A percentile compares a stretch with the other conserved stretches of the same genome.
Conservation (phyloP, 371 early-diverging fungal species). For the Mortierella sp. region DNA sequence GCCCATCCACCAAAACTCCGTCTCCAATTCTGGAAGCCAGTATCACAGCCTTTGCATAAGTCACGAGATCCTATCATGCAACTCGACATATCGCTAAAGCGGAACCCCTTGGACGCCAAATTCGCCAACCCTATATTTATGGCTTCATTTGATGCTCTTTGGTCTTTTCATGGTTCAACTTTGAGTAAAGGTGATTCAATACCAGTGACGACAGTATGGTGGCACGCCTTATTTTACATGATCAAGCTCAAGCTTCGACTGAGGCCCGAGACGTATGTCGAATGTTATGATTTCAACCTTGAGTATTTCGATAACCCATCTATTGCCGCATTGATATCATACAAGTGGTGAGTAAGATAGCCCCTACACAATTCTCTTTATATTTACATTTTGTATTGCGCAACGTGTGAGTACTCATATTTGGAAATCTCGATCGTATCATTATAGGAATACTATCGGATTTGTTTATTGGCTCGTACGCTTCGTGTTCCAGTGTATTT, state of each 20-base stretch:
- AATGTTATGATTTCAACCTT: neutral
- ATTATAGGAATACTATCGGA: slow-evolving; percentile 26
- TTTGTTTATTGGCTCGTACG: slow-evolving; percentile 14
- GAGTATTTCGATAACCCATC: slow-evolving; percentile 7
- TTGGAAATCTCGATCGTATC: no score
- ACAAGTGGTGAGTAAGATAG: slow-evolving; percentile 16
- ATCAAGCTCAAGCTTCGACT: neutral
- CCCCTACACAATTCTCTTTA: no score
- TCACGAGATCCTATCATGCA: slow-evolving; percentile 2
- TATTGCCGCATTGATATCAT: slow-evolving; percentile 12
- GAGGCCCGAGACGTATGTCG: neutral
- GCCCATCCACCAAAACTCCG: neutral
- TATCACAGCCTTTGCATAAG: neutral
- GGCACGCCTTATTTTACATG: neutral
- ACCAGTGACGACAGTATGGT: neutral
- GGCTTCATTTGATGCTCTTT: slow-evolving; percentile 1
- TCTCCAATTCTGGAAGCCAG: neutral
- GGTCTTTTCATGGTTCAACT: neutral
- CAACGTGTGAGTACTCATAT: no score
- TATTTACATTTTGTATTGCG: no score
- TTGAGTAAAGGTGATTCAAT: no score
- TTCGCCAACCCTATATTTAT: slow-evolving; percentile 7
- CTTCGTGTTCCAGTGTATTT: neutral
- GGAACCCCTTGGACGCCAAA: neutral
- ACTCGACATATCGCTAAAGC: neutral